Conservation (phyloP, 1,284 basidiomycete genomes). For the Sanguinoderma infundibulare region DNA sequence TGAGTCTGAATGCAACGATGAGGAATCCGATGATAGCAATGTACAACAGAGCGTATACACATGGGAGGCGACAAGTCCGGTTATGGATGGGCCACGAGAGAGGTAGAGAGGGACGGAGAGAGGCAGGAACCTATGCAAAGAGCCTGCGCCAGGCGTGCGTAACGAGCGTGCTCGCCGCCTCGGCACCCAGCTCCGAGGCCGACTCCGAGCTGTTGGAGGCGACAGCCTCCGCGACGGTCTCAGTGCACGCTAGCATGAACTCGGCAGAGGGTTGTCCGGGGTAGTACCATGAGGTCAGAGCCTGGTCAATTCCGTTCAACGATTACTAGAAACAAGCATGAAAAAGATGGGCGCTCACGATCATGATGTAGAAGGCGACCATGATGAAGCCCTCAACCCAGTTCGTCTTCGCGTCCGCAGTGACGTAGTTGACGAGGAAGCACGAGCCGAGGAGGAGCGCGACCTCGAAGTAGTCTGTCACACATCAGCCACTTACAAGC, state of each 20-base stretch:
- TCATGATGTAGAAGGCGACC: conserved; percentile 63
- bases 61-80: background rate
- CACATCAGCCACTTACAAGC: background rate
- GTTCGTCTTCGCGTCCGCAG: conserved; percentile 71
- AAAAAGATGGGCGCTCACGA: conserved; percentile 38
- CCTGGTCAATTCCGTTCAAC: conserved; percentile 34
- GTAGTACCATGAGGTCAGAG: conserved; percentile 61
- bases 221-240: conserved; percentile 28
- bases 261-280: conserved; percentile 48
- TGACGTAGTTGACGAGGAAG: conserved; percentile 75
- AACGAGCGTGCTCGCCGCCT: background rate
- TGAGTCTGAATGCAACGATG: background rate
- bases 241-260: conserved; percentile 36
- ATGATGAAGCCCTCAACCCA: conserved; percentile 65
- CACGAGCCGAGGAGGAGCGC: conserved; percentile 62
- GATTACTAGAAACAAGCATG: background rate
- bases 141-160: background rate
- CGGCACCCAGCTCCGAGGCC: conserved; percentile 3
- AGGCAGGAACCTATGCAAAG: background rate
- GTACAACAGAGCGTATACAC: background rate
- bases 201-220: conserved; percentile 15
- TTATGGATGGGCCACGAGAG: background rate
- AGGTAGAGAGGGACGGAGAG: too few relatives aligned
- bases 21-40: background rate
- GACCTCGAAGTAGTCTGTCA: conserved; percentile 59